Percentiles rank a stretch among this genome's conserved stretches.
phyloP scores from a whole-genome alignment of 768 basidiomycete species.

The Cyathus striatus region DNA sequence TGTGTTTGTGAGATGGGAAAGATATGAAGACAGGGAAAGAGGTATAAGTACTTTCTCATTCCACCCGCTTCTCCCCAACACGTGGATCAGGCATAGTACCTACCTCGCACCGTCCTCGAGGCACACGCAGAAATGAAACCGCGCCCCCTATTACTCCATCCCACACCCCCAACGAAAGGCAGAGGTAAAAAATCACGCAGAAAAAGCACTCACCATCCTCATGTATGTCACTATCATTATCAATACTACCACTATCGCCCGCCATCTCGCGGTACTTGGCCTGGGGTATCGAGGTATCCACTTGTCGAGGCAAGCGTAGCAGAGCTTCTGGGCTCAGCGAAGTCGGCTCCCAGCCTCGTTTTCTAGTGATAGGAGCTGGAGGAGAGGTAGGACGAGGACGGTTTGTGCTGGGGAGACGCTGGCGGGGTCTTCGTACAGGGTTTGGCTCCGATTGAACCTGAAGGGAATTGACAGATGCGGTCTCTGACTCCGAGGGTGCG shows the following conservation, averaged over 20 bases:
- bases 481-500: conserved; percentile 7
- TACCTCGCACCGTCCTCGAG: too few relatives aligned
- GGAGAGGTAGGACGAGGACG: conserved; percentile 30
- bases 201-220: too few relatives aligned
- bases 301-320: conserved; percentile 46
- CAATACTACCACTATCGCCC: conserved; percentile 13
- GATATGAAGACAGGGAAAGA: too few relatives aligned
- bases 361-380: conserved; percentile 39
- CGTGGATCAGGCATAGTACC: neutral
- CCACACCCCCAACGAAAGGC: too few relatives aligned
- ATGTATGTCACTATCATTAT: too few relatives aligned
- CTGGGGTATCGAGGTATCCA: conserved; percentile 68
- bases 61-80: neutral
- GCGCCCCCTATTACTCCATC: too few relatives aligned
- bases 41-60: too few relatives aligned
- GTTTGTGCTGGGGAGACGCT: conserved; percentile 12
- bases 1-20: too few relatives aligned
- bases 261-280: conserved; percentile 55
- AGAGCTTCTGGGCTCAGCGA: conserved; percentile 49
- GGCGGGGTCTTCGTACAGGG: too few relatives aligned
- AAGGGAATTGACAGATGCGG: too few relatives aligned
- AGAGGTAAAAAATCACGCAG: too few relatives aligned
- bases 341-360: conserved; percentile 74
- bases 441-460: conserved; percentile 4
- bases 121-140: too few relatives aligned